Evolutionary conservation across 257 asterid genomes (phyloP).

Genomic region (Ophiorrhiza pumila): DNA sequence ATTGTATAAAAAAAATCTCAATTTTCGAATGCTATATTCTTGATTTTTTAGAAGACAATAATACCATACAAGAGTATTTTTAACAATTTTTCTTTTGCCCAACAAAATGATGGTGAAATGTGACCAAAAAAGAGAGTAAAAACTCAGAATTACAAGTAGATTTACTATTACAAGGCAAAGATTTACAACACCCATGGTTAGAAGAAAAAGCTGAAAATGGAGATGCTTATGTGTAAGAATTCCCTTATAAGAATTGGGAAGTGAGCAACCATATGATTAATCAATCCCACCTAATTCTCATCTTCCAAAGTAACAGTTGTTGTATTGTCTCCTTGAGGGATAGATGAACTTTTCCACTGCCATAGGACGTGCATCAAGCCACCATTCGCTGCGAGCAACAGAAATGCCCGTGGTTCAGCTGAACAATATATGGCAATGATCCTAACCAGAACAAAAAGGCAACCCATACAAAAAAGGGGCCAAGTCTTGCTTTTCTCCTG

Average conservation of each 20-base stretch:
- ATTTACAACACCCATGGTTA: neutral
- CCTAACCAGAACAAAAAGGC: constrained; percentile 48
- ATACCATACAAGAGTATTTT: too few relatives aligned
- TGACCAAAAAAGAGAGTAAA: neutral
- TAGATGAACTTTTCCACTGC: constrained; percentile 35
- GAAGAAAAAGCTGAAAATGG: neutral
- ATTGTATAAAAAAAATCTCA: too few relatives aligned
- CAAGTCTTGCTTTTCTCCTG: constrained; percentile 39
- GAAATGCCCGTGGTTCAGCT: constrained; percentile 31
- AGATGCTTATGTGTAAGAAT: neutral
- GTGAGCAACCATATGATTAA: neutral
- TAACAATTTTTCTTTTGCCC: too few relatives aligned
- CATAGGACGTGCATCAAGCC: constrained; percentile 58
- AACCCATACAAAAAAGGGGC: constrained; percentile 40
- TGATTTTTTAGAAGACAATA: too few relatives aligned
- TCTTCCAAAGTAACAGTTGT: constrained; percentile 21
- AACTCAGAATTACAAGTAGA: neutral
- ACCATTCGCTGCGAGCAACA: constrained; percentile 58
- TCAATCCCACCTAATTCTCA: neutral
- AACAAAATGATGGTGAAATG: too few relatives aligned
- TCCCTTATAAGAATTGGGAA: neutral
- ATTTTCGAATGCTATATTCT: too few relatives aligned
- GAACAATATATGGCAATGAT: constrained; percentile 19
- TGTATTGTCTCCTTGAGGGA: constrained; percentile 22
- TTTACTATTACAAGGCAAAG: neutral